phyloP scores from a whole-genome alignment of 106 monocot species.

The Iris macrosiphon region DNA sequence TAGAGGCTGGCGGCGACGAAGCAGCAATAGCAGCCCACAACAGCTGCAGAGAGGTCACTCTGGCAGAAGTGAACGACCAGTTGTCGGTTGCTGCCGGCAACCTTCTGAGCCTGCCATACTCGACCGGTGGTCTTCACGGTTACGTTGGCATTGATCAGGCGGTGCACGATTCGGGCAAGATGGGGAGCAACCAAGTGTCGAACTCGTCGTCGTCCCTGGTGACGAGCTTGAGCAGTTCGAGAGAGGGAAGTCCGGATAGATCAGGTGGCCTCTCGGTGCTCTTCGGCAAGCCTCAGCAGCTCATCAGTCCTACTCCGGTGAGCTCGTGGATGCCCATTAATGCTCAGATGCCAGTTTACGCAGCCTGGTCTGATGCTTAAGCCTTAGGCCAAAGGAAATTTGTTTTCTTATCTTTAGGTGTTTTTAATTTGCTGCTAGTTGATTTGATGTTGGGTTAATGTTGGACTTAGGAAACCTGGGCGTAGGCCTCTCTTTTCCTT shows the following conservation, averaged over 20 bases:
- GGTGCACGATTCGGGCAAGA: slow-evolving; percentile 16
- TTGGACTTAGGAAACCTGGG: too few relatives aligned
- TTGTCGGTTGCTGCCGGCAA: background rate
- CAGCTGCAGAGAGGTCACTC: slow-evolving; percentile 14
- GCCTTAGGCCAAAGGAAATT: background rate
- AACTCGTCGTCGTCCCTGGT: slow-evolving; percentile 33
- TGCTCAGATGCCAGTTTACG: slow-evolving; percentile 68
- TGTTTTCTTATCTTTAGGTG: background rate
- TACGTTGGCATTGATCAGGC: slow-evolving; percentile 5
- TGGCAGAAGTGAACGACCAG: slow-evolving; percentile 24
- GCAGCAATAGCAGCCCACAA: slow-evolving; percentile 1
- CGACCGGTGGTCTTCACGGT: background rate
- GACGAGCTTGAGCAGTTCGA: slow-evolving; percentile 35
- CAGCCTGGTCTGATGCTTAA: slow-evolving; percentile 75
- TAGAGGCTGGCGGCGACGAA: slow-evolving; percentile 2
- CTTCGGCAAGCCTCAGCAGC: slow-evolving; percentile 36
- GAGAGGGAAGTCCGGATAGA: slow-evolving; percentile 66
- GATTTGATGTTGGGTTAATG: background rate
- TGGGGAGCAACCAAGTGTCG: slow-evolving; percentile 13
- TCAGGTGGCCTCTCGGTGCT: slow-evolving; percentile 41
- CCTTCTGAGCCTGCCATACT: background rate
- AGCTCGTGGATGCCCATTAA: slow-evolving; percentile 60
- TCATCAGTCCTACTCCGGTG: slow-evolving; percentile 14
- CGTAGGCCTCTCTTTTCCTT: slow-evolving; percentile 16
- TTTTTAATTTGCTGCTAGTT: background rate